Percentiles rank a stretch among this genome's conserved stretches.
These are phyloP conservation scores for Debaryomycetaceae sp. DNA, from an alignment of 1,139 yeast genomes.

Conservation along the genomic window DNA sequence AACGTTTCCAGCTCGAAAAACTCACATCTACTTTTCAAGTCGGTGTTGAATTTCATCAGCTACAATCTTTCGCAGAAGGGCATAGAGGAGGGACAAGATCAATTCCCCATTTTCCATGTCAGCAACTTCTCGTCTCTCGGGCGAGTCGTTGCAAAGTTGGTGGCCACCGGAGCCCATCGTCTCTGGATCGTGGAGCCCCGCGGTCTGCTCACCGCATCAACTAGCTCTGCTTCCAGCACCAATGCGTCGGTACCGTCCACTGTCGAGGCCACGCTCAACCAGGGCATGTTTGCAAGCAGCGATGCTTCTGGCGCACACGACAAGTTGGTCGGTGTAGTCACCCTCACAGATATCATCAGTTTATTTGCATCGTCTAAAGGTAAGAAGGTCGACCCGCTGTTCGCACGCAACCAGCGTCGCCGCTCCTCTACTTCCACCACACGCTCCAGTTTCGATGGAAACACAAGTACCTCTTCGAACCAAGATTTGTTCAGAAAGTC, in stretches of 20 bases:
- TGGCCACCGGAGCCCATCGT: slow-evolving; percentile 91
- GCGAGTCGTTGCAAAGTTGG: slow-evolving; percentile 88
- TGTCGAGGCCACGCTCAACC: slow-evolving; percentile 18
- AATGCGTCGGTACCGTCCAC: slow-evolving; percentile 14
- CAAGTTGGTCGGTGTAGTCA: slow-evolving; percentile 82
- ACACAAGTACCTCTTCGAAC: slow-evolving; percentile 8
- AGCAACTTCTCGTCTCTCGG: slow-evolving; percentile 75
- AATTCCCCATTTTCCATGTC: slow-evolving; percentile 94
- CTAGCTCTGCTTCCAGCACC: slow-evolving; percentile 6
- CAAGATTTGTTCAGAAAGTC: slow-evolving; percentile 11
- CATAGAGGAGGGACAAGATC: slow-evolving; percentile 90
- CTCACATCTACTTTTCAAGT: slow-evolving; percentile 72
- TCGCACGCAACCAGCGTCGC: slow-evolving; percentile 86
- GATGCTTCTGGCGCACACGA: slow-evolving; percentile 42
- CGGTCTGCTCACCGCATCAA: slow-evolving; percentile 5
- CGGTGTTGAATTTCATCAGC: slow-evolving; percentile 84
- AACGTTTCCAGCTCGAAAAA: slow-evolving; percentile 83
- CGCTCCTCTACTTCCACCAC: slow-evolving; percentile 54
- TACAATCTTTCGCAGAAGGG: slow-evolving; percentile 87
- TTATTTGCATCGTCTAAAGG: slow-evolving; percentile 73
- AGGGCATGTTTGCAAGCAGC: slow-evolving; percentile 3
- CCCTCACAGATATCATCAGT: slow-evolving; percentile 84
- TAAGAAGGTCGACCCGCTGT: slow-evolving; percentile 68
- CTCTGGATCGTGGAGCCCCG: slow-evolving; percentile 82
- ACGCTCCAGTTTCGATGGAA: slow-evolving; percentile 31